phyloP scores from a whole-genome alignment of 108 stramenopile species.

The Nitzschia inconspicua region DNA sequence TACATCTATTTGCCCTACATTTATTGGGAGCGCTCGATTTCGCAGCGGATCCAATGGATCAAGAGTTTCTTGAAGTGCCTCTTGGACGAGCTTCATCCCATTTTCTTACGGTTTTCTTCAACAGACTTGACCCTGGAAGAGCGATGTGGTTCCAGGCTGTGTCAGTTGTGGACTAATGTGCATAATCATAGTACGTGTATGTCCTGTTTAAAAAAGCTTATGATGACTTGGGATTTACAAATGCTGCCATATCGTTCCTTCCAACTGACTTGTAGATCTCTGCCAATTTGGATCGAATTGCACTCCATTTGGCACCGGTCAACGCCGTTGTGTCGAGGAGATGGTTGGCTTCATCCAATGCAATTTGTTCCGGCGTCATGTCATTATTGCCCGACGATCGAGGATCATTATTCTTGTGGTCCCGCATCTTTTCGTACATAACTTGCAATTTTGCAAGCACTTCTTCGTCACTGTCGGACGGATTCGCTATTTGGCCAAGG shows the following conservation, averaged over 20 bases:
- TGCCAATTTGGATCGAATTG: conserved; percentile 52
- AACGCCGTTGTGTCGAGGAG: conserved; percentile 63
- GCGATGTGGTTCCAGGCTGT: too few relatives aligned
- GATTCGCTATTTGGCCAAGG: conserved; percentile 46
- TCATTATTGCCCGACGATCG: not conserved
- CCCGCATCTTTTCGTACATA: conserved; percentile 71
- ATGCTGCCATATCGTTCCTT: conserved; percentile 60
- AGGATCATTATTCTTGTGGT: conserved; percentile 62
- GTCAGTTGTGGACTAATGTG: too few relatives aligned
- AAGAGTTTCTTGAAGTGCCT: conserved; percentile 25
- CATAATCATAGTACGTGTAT: too few relatives aligned
- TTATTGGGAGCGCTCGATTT: conserved; percentile 35
- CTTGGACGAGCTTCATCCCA: conserved; percentile 5
- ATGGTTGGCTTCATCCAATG: conserved; percentile 72
- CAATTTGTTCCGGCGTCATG: conserved; percentile 62
- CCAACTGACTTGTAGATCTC: conserved; percentile 58
- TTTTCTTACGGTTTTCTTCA: not conserved
- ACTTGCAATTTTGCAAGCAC: conserved; percentile 54
- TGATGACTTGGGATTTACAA: conserved; percentile 64
- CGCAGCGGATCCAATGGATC: conserved; percentile 24
- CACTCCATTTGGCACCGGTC: conserved; percentile 50
- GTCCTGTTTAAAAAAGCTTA: too few relatives aligned
- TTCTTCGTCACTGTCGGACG: conserved; percentile 44
- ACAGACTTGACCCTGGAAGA: too few relatives aligned
- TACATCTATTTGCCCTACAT: conserved; percentile 25